Base-by-base conservation (phyloP, 768 basidiomycete species). In the Suillus plorans region DNA sequence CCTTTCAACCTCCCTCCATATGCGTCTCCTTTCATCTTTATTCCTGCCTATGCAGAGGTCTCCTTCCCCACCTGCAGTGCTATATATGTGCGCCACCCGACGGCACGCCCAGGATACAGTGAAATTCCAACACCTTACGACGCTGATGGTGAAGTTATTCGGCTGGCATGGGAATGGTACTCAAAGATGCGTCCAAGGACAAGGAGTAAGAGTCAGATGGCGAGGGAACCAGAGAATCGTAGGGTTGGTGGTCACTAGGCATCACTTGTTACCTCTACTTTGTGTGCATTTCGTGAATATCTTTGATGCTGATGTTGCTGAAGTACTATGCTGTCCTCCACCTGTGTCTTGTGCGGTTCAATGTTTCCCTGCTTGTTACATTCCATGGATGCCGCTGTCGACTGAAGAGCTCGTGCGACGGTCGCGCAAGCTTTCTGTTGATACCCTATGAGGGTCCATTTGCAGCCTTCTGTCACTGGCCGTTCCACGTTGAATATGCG, bases 161-260 rank as follows among this genome's bases (percentile, higher is more conserved):
- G 94, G 64, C 85, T 94, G 64, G 90, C 94, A 4, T 99, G 97
- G 97, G 97, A 97, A 78, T 98, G 94, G 93, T 97, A 95, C 71
- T 84, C 88, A 66, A 82, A 87, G 75, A 80, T 85, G 60, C 82
- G 91, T 34, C 86, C 91, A 3, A 78, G 90, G 68, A 82, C 90
- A 64, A 80, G 91, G 69, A 87, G 88, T 67, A 83, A 85, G 78
- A 79, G 76, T 53, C 86, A 89, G 78, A 72, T 88, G 63, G 80
- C 84, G 53, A 79, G 86, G 63, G 82, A 85, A 82, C 91, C 91
- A 5, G 85, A 88, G 73, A 89, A 91, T 72, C 81, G 91, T 68
- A 79, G 72, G 69, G 36, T 75, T 34, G 65, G 73, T 53, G 73
- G 73, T 25, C 57, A 58, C 22, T 58, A 58, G 37, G 36, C 10